Conservation (phyloP, 192 early-diverging fungal species). For the Coemansia sp. region DNA sequence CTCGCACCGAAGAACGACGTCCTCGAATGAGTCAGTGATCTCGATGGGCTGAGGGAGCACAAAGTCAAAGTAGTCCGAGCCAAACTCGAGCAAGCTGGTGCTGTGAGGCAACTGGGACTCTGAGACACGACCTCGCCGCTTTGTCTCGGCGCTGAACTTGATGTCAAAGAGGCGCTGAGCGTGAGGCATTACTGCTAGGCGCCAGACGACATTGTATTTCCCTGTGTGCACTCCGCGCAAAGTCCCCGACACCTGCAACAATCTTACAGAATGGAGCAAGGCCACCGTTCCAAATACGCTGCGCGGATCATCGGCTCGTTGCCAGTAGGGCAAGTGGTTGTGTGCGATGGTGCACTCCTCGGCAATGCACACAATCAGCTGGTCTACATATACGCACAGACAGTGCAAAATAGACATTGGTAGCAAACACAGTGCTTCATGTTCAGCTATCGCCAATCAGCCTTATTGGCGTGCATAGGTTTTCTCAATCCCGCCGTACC, state of each 20-base stretch:
- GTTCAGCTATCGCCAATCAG: neutral
- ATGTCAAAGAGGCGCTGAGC: slow-evolving; percentile 40
- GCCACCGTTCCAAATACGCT: slow-evolving; percentile 38
- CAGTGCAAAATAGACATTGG: neutral
- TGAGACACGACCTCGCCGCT: neutral
- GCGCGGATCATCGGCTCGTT: slow-evolving; percentile 22
- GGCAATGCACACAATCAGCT: slow-evolving; percentile 21
- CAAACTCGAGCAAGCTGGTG: slow-evolving; percentile 37
- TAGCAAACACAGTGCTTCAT: neutral
- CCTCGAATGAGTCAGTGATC: slow-evolving; percentile 35
- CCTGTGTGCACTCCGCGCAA: slow-evolving; percentile 40
- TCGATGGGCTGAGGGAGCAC: slow-evolving; percentile 27
- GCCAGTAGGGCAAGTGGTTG: slow-evolving; percentile 37
- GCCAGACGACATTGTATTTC: slow-evolving; percentile 43
- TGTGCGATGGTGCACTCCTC: slow-evolving; percentile 38
- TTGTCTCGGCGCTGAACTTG: slow-evolving; percentile 24
- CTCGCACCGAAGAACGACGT: slow-evolving; percentile 36
- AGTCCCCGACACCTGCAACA: slow-evolving; percentile 37
- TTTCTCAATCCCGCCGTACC: slow-evolving; percentile 8
- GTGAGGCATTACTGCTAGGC: slow-evolving; percentile 32
- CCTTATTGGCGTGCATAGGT: neutral
- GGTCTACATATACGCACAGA: slow-evolving; percentile 8
- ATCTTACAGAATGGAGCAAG: slow-evolving; percentile 36
- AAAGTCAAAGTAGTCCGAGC: slow-evolving; percentile 56
- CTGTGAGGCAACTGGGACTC: slow-evolving; percentile 32